Evolutionary conservation across 768 basidiomycete species (phyloP).

Genomic region (Mrakia frigida): DNA sequence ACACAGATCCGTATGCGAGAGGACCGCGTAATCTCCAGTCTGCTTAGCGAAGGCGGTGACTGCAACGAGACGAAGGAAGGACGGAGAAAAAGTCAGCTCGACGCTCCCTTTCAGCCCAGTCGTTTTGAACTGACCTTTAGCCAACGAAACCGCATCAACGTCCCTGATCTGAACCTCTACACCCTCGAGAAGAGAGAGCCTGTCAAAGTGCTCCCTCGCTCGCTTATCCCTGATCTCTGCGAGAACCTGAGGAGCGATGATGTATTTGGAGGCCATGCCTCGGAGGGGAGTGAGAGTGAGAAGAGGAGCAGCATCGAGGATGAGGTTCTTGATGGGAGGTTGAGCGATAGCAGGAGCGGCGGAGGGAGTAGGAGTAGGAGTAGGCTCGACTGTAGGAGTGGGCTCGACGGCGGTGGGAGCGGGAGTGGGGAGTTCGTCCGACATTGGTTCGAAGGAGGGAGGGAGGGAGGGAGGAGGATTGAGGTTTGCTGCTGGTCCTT

Average conservation of each 20-base stretch:
- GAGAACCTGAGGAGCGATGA: constrained; percentile 85
- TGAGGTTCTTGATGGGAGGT: constrained; percentile 54
- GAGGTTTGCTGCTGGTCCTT: background rate
- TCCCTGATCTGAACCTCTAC: constrained; percentile 65
- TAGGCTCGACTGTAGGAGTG: background rate
- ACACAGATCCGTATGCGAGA: constrained; percentile 85
- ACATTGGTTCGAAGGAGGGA: background rate
- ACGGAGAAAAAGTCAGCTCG: background rate
- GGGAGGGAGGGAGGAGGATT: background rate
- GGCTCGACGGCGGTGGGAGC: background rate
- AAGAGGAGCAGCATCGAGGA: constrained; percentile 90
- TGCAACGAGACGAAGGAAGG: constrained; percentile 41
- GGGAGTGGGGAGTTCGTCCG: background rate
- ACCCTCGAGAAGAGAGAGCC: constrained; percentile 67
- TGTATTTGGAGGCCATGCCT: constrained; percentile 77
- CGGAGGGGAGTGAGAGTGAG: constrained; percentile 75
- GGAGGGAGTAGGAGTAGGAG: background rate
- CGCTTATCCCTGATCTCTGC: constrained; percentile 82
- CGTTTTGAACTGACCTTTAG: constrained; percentile 33
- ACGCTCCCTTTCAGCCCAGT: background rate
- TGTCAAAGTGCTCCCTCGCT: constrained; percentile 79
- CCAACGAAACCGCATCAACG: constrained; percentile 55
- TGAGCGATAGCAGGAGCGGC: background rate
- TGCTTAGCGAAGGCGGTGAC: constrained; percentile 89
- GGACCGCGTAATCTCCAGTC: constrained; percentile 89